Evolutionary conservation across 73 alveolate genomes (phyloP).

Genomic region (Paramecium sexaurelia): DNA sequence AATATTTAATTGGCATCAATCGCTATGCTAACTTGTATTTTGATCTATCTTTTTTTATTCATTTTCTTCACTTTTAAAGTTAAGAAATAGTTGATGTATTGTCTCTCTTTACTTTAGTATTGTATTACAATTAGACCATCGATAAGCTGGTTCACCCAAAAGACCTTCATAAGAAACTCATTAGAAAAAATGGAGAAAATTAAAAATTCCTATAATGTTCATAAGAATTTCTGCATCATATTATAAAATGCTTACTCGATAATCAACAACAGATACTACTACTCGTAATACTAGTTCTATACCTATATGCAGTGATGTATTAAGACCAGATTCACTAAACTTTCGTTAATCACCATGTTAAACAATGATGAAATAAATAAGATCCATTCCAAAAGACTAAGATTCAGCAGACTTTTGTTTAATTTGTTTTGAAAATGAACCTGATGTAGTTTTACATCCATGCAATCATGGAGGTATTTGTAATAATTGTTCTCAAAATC

Average conservation of each 20-base stretch:
- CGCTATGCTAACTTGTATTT: not conserved
- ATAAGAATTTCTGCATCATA: conserved; percentile 21
- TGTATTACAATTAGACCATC: not conserved
- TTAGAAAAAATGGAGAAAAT: conserved; percentile 18
- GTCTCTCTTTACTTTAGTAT: not conserved
- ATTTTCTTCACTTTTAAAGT: not conserved
- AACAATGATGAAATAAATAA: conserved; percentile 22
- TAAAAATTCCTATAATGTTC: conserved; percentile 27
- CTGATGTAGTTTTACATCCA: conserved; percentile 23
- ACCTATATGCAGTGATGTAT: not conserved
- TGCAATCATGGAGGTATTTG: conserved; percentile 55
- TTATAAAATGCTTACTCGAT: conserved; percentile 10
- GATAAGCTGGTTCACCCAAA: conserved; percentile 5
- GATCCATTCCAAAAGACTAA: not conserved
- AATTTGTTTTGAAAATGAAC: conserved; percentile 51
- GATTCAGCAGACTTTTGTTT: conserved; percentile 19
- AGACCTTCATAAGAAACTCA: not conserved
- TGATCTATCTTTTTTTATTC: not conserved
- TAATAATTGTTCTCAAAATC: not conserved
- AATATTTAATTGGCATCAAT: not conserved
- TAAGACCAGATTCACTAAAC: conserved; percentile 23
- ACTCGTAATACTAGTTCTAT: not conserved
- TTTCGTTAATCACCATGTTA: conserved; percentile 39
- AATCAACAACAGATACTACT: not conserved
- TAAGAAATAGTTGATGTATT: not conserved